These are phyloP conservation scores for Ogataea siamensis DNA, from an alignment of 805 yeast genomes.

Conservation along the genomic window DNA sequence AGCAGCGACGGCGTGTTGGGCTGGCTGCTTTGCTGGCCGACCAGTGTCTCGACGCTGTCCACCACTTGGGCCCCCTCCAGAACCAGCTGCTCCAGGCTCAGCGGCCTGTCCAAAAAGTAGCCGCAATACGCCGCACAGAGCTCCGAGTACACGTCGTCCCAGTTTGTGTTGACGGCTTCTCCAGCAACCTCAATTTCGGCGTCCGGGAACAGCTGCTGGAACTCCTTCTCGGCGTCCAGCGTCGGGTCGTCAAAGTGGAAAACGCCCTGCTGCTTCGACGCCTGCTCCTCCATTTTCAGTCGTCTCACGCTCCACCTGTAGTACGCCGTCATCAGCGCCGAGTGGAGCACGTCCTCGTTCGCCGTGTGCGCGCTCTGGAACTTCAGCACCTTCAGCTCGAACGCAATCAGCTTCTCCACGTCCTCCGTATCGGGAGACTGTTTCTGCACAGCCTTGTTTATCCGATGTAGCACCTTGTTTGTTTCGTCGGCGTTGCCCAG, in stretches of 20 bases:
- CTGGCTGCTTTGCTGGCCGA: constrained; percentile 23
- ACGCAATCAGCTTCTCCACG: constrained; percentile 52
- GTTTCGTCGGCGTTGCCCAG: constrained; percentile 36
- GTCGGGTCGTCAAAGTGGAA: constrained; percentile 65
- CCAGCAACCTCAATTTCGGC: constrained; percentile 62
- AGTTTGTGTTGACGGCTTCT: constrained; percentile 20
- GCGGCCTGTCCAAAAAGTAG: constrained; percentile 32
- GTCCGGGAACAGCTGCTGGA: constrained; percentile 80
- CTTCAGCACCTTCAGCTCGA: constrained; percentile 44
- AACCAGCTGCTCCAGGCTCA: constrained; percentile 29
- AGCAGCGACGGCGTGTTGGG: constrained; percentile 31
- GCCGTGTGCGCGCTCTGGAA: constrained; percentile 29
- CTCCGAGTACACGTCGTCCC: constrained; percentile 46
- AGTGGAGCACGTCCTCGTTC: constrained; percentile 36
- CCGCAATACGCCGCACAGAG: constrained; percentile 50
- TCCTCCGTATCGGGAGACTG: constrained; percentile 42
- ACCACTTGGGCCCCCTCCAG: constrained; percentile 41
- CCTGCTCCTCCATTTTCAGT: constrained; percentile 62
- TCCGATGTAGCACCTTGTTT: constrained; percentile 32
- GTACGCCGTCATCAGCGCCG: constrained; percentile 59
- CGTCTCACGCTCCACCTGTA: constrained; percentile 80
- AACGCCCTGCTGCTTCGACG: constrained; percentile 56
- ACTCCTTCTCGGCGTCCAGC: constrained; percentile 75
- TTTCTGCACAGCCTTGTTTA: constrained; percentile 39
- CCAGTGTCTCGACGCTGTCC: constrained; percentile 28